A percentile compares a stretch with the other conserved stretches of the same genome.
phyloP scores from a whole-genome alignment of 1,284 basidiomycete species.

The Psilocybe mexicana region DNA sequence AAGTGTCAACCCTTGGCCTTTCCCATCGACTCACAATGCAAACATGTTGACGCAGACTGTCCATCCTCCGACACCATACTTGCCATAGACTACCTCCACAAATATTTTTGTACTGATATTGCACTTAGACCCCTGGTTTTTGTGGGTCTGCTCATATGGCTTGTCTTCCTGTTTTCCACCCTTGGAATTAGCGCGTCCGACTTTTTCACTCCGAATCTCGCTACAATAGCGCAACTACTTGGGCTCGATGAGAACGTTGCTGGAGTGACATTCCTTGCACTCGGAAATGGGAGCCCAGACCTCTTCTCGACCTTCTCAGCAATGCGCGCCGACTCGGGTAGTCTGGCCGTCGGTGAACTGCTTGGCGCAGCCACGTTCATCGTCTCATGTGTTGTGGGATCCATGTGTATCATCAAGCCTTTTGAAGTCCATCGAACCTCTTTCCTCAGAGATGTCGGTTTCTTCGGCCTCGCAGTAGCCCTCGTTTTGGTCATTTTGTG shows the following conservation, averaged over 20 bases:
- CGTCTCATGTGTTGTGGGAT: conserved; percentile 92
- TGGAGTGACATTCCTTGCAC: conserved; percentile 91
- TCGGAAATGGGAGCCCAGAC: conserved; percentile 93
- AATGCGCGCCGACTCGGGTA: conserved; percentile 83
- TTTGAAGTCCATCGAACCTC: conserved; percentile 82
- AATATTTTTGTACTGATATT: conserved; percentile 67
- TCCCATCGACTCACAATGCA: conserved; percentile 60
- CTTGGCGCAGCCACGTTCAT: conserved; percentile 96
- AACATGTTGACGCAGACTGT: conserved; percentile 58
- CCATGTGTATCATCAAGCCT: conserved; percentile 94
- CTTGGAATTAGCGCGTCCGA: conserved; percentile 92
- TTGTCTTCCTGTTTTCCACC: conserved; percentile 83
- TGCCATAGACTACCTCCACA: conserved; percentile 64
- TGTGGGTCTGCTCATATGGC: conserved; percentile 68
- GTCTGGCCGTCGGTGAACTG: conserved; percentile 92
- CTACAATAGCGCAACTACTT: conserved; percentile 79
- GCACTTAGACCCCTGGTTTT: conserved; percentile 60
- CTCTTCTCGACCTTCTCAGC: conserved; percentile 95
- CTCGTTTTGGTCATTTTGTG: conserved; percentile 77
- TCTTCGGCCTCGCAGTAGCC: conserved; percentile 83
- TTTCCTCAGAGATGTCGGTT: conserved; percentile 92
- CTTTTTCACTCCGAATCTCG: conserved; percentile 94
- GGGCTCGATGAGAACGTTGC: conserved; percentile 89
- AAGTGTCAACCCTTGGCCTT: conserved; percentile 65
- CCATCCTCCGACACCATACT: conserved; percentile 61